Percentiles rank a stretch among this genome's conserved stretches.
Evolutionary conservation across 345 rosid species (phyloP).

Genomic region (Rhizophora mangle): DNA sequence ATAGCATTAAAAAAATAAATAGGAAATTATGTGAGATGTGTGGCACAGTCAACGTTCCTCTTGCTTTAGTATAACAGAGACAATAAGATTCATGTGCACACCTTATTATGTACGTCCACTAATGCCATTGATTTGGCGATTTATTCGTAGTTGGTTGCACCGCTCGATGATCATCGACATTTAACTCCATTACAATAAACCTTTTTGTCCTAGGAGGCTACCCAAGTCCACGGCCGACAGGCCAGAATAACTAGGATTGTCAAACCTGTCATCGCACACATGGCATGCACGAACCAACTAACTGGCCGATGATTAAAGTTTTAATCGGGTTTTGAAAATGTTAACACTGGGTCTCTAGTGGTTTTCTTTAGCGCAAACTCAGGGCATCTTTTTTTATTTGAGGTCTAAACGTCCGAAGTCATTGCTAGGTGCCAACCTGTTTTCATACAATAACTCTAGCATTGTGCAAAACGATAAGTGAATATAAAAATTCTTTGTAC

Average conservation of each 20-base stretch:
- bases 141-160: conserved; percentile 3
- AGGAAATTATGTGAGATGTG: conserved; percentile 17
- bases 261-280: not conserved
- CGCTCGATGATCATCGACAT: not conserved
- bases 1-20: conserved; percentile 16
- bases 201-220: not conserved
- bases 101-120: conserved; percentile 28
- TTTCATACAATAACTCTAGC: conserved; percentile 8
- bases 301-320: conserved; percentile 10
- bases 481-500: no score
- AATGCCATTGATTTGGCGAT: conserved; percentile 26
- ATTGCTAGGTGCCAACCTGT: not conserved
- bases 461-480: no score
- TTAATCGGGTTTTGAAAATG: conserved; percentile 8
- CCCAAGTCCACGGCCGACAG: not conserved
- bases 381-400: not conserved
- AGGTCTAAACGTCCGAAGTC: not conserved
- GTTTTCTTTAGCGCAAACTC: not conserved
- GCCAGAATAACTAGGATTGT: not conserved
- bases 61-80: conserved; percentile 12
- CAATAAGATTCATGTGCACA: not conserved
- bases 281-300: conserved; percentile 16
- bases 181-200: not conserved
- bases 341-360: not conserved
- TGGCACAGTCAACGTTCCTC: conserved; percentile 33